These are phyloP conservation scores for Botrytis porri DNA, from an alignment of 2,329 filamentous ascomycete genomes.

Conservation along the genomic window DNA sequence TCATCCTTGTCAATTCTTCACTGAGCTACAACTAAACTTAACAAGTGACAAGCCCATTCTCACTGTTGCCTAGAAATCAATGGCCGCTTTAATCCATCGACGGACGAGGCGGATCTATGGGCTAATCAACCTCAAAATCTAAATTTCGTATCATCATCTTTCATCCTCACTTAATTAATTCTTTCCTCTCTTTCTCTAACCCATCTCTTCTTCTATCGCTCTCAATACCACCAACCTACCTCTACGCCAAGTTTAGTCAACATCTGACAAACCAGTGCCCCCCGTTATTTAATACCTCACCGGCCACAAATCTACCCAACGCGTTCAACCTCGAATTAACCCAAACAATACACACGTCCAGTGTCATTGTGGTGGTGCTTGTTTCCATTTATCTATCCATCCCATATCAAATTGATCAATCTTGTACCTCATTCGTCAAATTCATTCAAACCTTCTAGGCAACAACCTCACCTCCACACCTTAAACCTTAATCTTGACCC, in stretches of 20 bases:
- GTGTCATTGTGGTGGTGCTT: neutral
- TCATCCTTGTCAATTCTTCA: neutral
- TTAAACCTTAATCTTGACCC: neutral
- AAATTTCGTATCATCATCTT: neutral
- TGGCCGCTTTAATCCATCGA: neutral
- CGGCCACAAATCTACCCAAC: neutral
- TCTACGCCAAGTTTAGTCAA: neutral
- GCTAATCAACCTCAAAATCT: neutral
- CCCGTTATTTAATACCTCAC: neutral
- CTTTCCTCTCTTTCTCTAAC: neutral
- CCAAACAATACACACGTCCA: neutral
- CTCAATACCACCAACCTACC: neutral
- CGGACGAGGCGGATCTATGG: neutral
- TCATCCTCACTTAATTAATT: neutral
- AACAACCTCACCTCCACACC: constrained; percentile 1
- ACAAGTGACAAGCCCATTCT: neutral
- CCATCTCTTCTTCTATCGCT: neutral
- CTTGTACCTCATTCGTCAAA: constrained; percentile 1
- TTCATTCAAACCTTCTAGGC: neutral
- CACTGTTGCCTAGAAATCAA: constrained; percentile 4
- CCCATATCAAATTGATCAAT: neutral
- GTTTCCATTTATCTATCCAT: neutral
- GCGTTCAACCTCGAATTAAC: neutral
- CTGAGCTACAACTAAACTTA: neutral
- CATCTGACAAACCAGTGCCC: neutral